Evolutionary conservation across 2,329 filamentous ascomycete species (phyloP).

Genomic region (Lasiodiplodia sp.): DNA sequence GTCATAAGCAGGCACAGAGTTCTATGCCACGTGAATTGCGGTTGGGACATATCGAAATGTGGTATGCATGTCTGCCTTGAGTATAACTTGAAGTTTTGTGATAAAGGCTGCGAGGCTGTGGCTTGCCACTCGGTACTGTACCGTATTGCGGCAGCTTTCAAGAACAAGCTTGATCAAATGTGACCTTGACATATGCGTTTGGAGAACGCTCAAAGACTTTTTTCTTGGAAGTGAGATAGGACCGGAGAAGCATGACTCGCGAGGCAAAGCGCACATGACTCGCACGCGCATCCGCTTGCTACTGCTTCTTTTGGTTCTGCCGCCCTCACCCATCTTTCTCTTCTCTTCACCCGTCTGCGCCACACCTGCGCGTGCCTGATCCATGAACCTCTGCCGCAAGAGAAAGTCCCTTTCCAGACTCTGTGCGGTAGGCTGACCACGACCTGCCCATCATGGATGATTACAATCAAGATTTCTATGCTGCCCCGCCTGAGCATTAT

Average conservation of each 20-base stretch:
- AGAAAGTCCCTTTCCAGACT: background rate
- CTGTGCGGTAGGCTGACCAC: background rate
- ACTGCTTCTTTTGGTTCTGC: background rate
- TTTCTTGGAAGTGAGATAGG: background rate
- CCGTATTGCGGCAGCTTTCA: no score
- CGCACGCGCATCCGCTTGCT: background rate
- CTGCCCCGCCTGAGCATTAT: conserved; percentile 7
- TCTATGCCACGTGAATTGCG: no score
- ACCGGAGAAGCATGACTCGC: background rate
- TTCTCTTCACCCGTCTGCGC: background rate
- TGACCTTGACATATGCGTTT: no score
- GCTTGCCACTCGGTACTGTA: no score
- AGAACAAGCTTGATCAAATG: no score
- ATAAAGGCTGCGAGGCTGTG: no score
- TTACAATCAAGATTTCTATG: conserved; percentile 18
- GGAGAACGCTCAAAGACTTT: no score
- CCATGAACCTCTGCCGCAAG: background rate
- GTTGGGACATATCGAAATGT: no score
- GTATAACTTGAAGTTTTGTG: no score
- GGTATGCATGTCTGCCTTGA: no score
- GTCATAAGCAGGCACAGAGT: no score
- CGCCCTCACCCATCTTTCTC: background rate
- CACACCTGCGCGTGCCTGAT: background rate
- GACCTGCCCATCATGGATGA: conserved; percentile 3
- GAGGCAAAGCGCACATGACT: background rate